Conservation (phyloP, 1,139 yeast genomes). For the Candida sojae region DNA sequence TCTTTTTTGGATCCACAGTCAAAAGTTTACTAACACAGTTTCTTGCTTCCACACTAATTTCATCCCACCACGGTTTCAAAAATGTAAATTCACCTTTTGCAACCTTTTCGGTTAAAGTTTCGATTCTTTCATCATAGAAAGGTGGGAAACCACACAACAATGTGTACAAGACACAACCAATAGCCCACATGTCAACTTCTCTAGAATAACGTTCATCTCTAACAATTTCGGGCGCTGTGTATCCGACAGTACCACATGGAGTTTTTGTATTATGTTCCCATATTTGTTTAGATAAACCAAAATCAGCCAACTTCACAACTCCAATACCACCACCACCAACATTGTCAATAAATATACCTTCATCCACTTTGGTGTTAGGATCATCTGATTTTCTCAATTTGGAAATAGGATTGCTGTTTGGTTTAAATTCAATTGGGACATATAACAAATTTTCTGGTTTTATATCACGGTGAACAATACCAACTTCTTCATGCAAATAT, state of each 20-base stretch:
- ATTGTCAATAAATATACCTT: constrained; percentile 49
- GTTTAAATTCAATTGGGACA: constrained; percentile 61
- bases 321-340: constrained; percentile 58
- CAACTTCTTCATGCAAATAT: constrained; percentile 56
- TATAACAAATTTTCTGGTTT: constrained; percentile 57
- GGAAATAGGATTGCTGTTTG: constrained; percentile 37
- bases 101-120: constrained; percentile 58
- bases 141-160: constrained; percentile 66
- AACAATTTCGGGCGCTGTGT: constrained; percentile 64
- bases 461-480: constrained; percentile 58
- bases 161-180: constrained; percentile 63
- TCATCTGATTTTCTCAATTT: constrained; percentile 49
- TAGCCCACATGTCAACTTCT: constrained; percentile 66
- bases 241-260: constrained; percentile 67
- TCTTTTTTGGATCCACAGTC: constrained; percentile 76
- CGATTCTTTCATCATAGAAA: constrained; percentile 59
- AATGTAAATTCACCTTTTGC: constrained; percentile 59
- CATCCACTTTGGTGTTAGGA: constrained; percentile 50
- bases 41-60: constrained; percentile 54
- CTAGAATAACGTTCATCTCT: constrained; percentile 59
- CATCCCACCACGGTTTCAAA: constrained; percentile 67
- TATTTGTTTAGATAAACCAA: constrained; percentile 58
- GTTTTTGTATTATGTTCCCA: constrained; percentile 62
- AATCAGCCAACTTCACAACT: constrained; percentile 54
- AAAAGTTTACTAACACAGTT: constrained; percentile 71